Conservation (phyloP, 2,329 filamentous ascomycete genomes). For the Fusarium luffae region DNA sequence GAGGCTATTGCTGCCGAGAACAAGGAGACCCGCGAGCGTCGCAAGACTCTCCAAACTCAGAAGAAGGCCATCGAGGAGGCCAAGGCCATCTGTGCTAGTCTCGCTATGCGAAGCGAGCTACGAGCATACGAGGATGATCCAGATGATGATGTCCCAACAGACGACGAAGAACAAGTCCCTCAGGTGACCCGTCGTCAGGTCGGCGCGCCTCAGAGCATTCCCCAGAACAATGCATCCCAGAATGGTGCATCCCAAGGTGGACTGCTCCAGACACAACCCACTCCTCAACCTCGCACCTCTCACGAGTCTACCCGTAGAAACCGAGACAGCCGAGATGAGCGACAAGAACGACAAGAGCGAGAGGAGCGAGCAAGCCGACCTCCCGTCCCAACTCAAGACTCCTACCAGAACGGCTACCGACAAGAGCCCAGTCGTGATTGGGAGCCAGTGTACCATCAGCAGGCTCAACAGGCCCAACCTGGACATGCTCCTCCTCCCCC, state of each 20-base stretch:
- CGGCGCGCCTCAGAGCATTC: conserved; percentile 27
- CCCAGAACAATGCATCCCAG: conserved; percentile 33
- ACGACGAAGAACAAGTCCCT: conserved; percentile 46
- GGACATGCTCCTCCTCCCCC: conserved; percentile 50
- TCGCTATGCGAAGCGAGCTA: conserved; percentile 65
- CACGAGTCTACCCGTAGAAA: conserved; percentile 40
- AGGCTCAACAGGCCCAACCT: conserved; percentile 25
- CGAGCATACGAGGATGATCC: conserved; percentile 54
- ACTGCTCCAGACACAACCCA: conserved; percentile 28
- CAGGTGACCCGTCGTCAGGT: conserved; percentile 34
- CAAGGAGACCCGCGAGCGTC: conserved; percentile 63
- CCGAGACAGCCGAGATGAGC: conserved; percentile 43
- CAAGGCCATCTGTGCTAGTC: conserved; percentile 59
- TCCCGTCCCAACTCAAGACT: conserved; percentile 38
- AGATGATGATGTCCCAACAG: conserved; percentile 47
- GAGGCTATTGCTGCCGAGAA: conserved; percentile 65
- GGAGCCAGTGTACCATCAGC: conserved; percentile 45
- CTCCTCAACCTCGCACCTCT: conserved; percentile 18
- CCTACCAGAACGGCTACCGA: conserved; percentile 39
- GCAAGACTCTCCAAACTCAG: conserved; percentile 59
- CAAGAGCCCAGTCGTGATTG: conserved; percentile 45
- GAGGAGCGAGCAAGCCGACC: conserved; percentile 35
- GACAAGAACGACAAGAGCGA: conserved; percentile 28
- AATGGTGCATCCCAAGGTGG: conserved; percentile 26
- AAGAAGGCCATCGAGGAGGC: conserved; percentile 64